phyloP scores from a whole-genome alignment of 2,329 filamentous ascomycete genomes.

The Aspergillus viridinutans region DNA sequence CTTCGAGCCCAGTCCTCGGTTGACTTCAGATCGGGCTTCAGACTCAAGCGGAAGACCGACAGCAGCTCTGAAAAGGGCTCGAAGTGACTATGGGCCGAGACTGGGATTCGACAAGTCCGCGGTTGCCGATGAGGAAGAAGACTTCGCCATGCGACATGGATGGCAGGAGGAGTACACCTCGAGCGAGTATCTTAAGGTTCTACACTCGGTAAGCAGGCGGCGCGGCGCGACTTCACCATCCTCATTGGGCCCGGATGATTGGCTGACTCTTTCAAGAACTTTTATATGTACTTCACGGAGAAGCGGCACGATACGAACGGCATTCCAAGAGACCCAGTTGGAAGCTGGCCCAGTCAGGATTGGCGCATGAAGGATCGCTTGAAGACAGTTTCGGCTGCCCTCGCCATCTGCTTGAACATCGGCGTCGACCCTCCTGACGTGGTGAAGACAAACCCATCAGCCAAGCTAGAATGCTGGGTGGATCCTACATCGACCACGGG shows the following conservation, averaged over 20 bases:
- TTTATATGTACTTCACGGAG: conserved; percentile 99
- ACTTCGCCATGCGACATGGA: conserved; percentile 68
- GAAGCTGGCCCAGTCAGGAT: conserved; percentile 66
- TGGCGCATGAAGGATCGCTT: conserved; percentile 96
- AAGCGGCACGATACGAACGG: conserved; percentile 95
- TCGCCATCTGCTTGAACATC: conserved; percentile 93
- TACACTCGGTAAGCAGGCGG: conserved; percentile 64
- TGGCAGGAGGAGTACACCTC: conserved; percentile 92
- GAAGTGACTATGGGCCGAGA: conserved; percentile 50
- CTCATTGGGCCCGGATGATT: background rate
- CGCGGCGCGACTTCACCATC: background rate
- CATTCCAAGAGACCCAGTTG: conserved; percentile 63
- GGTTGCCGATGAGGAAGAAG: conserved; percentile 45
- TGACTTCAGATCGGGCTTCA: conserved; percentile 28
- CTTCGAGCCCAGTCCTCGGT: conserved; percentile 20
- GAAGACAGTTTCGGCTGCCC: conserved; percentile 92
- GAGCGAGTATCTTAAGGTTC: conserved; percentile 78
- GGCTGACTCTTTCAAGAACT: conserved; percentile 60
- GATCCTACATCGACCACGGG: conserved; percentile 78
- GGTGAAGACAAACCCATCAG: conserved; percentile 88
- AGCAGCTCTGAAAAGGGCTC: conserved; percentile 46
- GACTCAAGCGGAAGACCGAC: conserved; percentile 28
- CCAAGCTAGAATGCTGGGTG: conserved; percentile 94
- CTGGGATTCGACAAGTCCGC: conserved; percentile 27
- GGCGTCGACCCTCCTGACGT: conserved; percentile 97